phyloP scores from a whole-genome alignment of 2,329 filamentous ascomycete genomes.

The Trichoderma sp. region DNA sequence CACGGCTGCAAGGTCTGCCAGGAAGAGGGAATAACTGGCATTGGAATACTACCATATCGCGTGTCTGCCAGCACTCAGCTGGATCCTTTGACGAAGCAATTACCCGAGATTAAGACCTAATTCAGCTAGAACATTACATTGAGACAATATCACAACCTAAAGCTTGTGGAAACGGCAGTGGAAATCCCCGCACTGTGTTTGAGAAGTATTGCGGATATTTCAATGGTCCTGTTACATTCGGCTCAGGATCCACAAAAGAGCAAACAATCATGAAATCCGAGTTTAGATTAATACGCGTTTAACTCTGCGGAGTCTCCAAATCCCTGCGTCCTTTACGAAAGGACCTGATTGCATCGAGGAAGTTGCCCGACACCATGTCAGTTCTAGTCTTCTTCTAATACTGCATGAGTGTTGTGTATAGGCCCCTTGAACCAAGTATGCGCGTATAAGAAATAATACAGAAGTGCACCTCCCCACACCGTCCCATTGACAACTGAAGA shows the following conservation, averaged over 20 bases:
- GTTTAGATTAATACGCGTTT: neutral
- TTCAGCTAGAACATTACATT: neutral
- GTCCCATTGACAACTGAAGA: neutral
- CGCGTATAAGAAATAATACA: neutral
- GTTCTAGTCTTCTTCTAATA: neutral
- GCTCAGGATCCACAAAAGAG: neutral
- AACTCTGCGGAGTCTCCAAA: neutral
- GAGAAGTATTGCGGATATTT: neutral
- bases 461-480: neutral
- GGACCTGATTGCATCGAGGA: neutral
- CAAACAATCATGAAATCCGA: neutral
- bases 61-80: neutral
- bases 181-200: neutral
- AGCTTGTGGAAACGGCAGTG: neutral
- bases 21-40: neutral
- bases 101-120: neutral
- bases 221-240: too few species aligned
- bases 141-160: neutral
- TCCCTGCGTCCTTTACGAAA: neutral
- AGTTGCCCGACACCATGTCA: neutral
- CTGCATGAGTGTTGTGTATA: neutral
- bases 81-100: neutral
- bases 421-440: constrained; percentile 10
- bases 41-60: neutral
- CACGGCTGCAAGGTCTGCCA: neutral